Evolutionary conservation across 2,329 filamentous ascomycete species (phyloP).

Genomic region (Coniella vitis): DNA sequence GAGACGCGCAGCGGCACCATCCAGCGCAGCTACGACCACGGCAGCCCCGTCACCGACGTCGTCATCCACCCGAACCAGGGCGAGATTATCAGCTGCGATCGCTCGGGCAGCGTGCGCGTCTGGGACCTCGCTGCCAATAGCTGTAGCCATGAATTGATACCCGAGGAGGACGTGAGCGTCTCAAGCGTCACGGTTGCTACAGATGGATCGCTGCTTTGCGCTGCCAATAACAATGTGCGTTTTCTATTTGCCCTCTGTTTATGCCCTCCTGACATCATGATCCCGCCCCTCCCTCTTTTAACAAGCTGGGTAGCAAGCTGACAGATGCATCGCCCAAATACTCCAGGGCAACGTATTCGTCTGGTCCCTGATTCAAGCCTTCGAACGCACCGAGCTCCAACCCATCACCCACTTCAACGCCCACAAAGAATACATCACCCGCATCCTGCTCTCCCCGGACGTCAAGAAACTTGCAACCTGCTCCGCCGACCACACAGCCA

Average conservation of each 20-base stretch:
- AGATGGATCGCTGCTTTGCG: conserved; percentile 86
- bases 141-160: conserved; percentile 92
- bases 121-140: conserved; percentile 98
- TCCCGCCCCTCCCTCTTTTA: not conserved
- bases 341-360: conserved; percentile 88
- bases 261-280: not conserved
- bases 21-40: conserved; percentile 89
- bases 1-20: conserved; percentile 80
- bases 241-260: not conserved
- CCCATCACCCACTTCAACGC: conserved; percentile 85
- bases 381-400: conserved; percentile 75
- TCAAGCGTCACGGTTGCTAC: conserved; percentile 93
- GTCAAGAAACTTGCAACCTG: conserved; percentile 92
- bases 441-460: conserved; percentile 84
- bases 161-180: conserved; percentile 89
- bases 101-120: conserved; percentile 83
- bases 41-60: conserved; percentile 87
- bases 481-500: conserved; percentile 86
- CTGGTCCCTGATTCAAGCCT: conserved; percentile 83
- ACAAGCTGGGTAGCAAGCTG: no score
- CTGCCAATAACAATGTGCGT: conserved; percentile 79
- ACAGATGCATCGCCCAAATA: not conserved
- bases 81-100: conserved; percentile 93
- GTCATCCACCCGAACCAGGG: conserved; percentile 99
- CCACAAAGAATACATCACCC: conserved; percentile 88